Conservation (phyloP, 1,284 basidiomycete genomes). For the Ustilago tritici region DNA sequence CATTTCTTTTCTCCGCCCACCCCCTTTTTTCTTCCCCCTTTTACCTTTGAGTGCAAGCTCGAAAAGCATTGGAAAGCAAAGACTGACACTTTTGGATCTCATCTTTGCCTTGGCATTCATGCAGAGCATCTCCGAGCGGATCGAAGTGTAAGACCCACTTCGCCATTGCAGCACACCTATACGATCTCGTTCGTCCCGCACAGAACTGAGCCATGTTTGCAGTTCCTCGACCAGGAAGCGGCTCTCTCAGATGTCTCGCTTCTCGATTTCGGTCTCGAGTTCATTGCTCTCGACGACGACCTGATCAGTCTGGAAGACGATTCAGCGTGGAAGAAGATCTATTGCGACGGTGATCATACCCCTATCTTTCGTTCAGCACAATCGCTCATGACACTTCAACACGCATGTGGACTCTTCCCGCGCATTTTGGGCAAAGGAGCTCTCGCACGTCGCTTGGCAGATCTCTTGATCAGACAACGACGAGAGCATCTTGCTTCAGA, state of each 20-base stretch:
- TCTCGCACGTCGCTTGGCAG: conserved; percentile 79
- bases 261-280: conserved; percentile 85
- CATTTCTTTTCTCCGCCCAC: conserved; percentile 19
- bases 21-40: conserved; percentile 7
- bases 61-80: background rate
- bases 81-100: conserved; percentile 10
- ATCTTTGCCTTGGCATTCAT: conserved; percentile 7
- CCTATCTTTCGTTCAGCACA: conserved; percentile 88
- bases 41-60: background rate
- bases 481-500: conserved; percentile 70
- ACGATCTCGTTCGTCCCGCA: conserved; percentile 91
- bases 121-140: conserved; percentile 81
- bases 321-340: conserved; percentile 49
- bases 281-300: conserved; percentile 91
- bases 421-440: conserved; percentile 94
- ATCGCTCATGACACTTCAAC: conserved; percentile 86
- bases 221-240: conserved; percentile 51
- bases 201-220: conserved; percentile 79
- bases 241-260: conserved; percentile 49
- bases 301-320: conserved; percentile 65
- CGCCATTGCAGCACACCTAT: conserved; percentile 78
- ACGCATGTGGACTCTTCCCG: conserved; percentile 88
- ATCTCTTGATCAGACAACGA: conserved; percentile 78
- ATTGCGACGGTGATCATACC: conserved; percentile 91
- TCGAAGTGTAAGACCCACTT: conserved; percentile 46